phyloP scores from a whole-genome alignment of 2,329 filamentous ascomycete species.

The Penicillium sp. region DNA sequence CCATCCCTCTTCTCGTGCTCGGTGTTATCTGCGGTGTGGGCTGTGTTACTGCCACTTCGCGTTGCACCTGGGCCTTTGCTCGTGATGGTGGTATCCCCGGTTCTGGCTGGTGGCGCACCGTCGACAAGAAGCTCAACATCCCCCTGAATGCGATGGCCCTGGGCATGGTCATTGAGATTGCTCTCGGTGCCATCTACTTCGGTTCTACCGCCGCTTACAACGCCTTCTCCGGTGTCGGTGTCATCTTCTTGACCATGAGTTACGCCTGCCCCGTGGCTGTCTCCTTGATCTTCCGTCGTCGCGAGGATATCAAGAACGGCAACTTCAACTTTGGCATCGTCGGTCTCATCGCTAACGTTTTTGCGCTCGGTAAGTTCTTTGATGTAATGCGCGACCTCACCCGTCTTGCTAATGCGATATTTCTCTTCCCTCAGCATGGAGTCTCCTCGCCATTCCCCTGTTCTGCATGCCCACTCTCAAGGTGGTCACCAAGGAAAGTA shows the following conservation, averaged over 20 bases:
- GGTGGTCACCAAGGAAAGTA: constrained; percentile 63
- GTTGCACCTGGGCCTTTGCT: constrained; percentile 76
- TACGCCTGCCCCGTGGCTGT: constrained; percentile 72
- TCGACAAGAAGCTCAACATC: constrained; percentile 69
- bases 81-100: constrained; percentile 75
- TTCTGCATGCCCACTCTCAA: constrained; percentile 65
- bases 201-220: constrained; percentile 79
- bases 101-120: constrained; percentile 67
- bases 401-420: constrained; percentile 17
- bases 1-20: constrained; percentile 71
- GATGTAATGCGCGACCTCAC: neutral
- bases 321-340: constrained; percentile 63
- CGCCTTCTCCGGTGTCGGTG: constrained; percentile 79
- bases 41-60: constrained; percentile 72
- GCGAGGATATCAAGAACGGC: constrained; percentile 59
- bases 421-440: constrained; percentile 57
- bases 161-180: constrained; percentile 70
- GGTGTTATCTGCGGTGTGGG: constrained; percentile 76
- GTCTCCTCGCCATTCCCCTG: constrained; percentile 70
- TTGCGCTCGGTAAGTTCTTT: constrained; percentile 64
- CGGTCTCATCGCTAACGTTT: constrained; percentile 66
- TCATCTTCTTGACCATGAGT: constrained; percentile 74
- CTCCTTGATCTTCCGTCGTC: constrained; percentile 63
- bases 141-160: constrained; percentile 72
- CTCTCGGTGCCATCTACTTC: constrained; percentile 78